Base-by-base conservation (phyloP, 2,329 filamentous ascomycete genomes). In the Trichophyton verrucosum region DNA sequence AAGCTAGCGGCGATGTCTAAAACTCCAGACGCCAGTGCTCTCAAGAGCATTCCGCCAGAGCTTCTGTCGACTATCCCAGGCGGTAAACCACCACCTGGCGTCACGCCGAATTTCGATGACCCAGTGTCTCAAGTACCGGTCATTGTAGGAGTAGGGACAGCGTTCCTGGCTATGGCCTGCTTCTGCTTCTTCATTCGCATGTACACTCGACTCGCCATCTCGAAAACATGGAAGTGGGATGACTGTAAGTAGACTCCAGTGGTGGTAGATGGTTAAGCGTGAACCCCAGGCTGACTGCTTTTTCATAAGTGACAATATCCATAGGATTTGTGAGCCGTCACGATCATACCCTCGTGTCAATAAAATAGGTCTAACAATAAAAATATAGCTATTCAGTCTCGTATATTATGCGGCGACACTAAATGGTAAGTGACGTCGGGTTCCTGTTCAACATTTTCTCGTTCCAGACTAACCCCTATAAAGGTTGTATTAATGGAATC, bases 211-310 rank as follows among this genome's bases (percentile, higher is more conserved):
- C 17, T 42, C n/a, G 53, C 36, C 36, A 57, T 57, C 7, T 57
- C 36, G 6, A 57, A 42, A 30, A 57, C 53, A 38, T 57, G 53
- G 53, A 57, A 42, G 38, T 57, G 53, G 53, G 53, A 57, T 42
- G 53, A 57, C 17, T 11, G 53, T 57, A 57, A 57, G 53, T 30
- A 51, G 22, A 15, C 22, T 3, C 13, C 46, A 6, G 20, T n/a
- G 22, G 3, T 17, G 15, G 11, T 11, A 11, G 22, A 15, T 8
- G 22, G 8, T 27, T 15, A 24, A 11, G 8, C 5, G 20, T 4
- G 22, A 27, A 20, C 30, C 20, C 17, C 4, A 57, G n/a, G 30
- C 53, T 57, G 30, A 57, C 53, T 56, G 5, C 11, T 24, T 57
- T 38, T 38, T 8, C 20, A 20, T 30, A 38, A 57, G 53, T 57